These are phyloP conservation scores for Sphaerulina musiva DNA, from an alignment of 2,329 filamentous ascomycete genomes.

Conservation along the genomic window DNA sequence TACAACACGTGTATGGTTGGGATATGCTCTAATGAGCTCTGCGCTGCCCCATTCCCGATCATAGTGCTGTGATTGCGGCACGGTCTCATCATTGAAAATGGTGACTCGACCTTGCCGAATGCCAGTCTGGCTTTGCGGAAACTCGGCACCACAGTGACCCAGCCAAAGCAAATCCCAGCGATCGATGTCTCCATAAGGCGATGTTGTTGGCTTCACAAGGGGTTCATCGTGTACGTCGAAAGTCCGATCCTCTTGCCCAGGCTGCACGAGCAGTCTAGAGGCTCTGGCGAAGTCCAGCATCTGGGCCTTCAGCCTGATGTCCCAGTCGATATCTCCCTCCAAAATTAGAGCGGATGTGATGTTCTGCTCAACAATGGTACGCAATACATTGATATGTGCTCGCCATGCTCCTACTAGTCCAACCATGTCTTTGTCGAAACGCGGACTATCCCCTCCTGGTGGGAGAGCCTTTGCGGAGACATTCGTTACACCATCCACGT, in stretches of 20 bases:
- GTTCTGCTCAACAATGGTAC: conserved; percentile 33
- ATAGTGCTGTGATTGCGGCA: conserved; percentile 19
- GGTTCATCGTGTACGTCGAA: conserved; percentile 14
- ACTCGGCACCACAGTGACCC: conserved; percentile 27
- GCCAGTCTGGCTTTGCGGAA: conserved; percentile 4
- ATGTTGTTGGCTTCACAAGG: conserved; percentile 19
- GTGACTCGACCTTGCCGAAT: conserved; percentile 17
- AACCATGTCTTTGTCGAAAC: conserved; percentile 24
- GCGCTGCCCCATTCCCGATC: conserved; percentile 22
- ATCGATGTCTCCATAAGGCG: conserved; percentile 36
- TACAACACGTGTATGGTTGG: conserved; percentile 40
- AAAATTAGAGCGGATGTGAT: conserved; percentile 39
- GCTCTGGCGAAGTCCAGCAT: conserved; percentile 36
- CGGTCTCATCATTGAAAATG: conserved; percentile 20
- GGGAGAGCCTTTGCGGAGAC: conserved; percentile 29
- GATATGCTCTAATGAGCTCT: conserved; percentile 18
- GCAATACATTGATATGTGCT: conserved; percentile 26
- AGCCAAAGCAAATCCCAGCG: conserved; percentile 35
- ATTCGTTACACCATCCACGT: conserved; percentile 42
- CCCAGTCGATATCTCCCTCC: conserved; percentile 44
- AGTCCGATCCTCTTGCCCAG: conserved; percentile 12
- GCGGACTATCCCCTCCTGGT: conserved; percentile 26
- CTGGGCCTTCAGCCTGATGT: conserved; percentile 39
- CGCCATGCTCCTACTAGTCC: conserved; percentile 18
- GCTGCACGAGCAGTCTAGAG: conserved; percentile 35